A percentile compares a stretch with the other conserved stretches of the same genome.
These are phyloP conservation scores for Scedosporium dehoogii DNA, from an alignment of 2,329 filamentous ascomycete species.

Conservation along the genomic window DNA sequence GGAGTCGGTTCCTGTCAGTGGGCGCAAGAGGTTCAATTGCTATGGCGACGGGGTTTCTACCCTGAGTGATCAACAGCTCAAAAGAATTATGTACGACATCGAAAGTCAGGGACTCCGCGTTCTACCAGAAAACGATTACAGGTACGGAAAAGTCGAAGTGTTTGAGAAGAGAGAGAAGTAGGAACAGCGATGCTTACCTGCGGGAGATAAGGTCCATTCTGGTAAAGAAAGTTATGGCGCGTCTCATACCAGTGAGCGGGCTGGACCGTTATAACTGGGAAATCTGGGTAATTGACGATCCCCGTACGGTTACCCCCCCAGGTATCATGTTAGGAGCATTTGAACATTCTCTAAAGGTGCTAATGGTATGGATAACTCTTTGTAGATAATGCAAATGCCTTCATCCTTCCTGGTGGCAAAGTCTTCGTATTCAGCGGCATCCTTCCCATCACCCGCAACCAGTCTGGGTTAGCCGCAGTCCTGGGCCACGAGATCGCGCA, in stretches of 20 bases:
- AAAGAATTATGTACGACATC: constrained; percentile 44
- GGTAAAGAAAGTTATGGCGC: constrained; percentile 55
- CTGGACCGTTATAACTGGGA: constrained; percentile 55
- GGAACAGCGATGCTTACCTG: neutral
- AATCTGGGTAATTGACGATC: constrained; percentile 63
- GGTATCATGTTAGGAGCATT: neutral
- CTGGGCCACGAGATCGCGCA: constrained; percentile 75
- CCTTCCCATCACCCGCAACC: constrained; percentile 53
- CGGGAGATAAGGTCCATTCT: constrained; percentile 26
- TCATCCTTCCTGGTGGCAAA: constrained; percentile 69
- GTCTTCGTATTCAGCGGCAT: constrained; percentile 73
- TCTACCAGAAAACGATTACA: constrained; percentile 47
- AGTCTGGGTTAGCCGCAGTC: constrained; percentile 64
- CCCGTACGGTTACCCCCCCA: constrained; percentile 23
- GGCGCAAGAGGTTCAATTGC: constrained; percentile 64
- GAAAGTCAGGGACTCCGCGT: constrained; percentile 43
- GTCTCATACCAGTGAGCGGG: constrained; percentile 58
- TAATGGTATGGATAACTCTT: neutral
- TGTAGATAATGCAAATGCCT: constrained; percentile 55
- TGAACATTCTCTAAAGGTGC: neutral
- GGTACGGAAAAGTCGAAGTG: constrained; percentile 2
- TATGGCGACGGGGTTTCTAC: constrained; percentile 33
- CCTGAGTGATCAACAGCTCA: constrained; percentile 46
- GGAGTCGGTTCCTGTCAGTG: constrained; percentile 63
- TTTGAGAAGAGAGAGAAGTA: neutral